These are phyloP conservation scores for Phalaenopsis aphrodite DNA, from an alignment of 106 monocot genomes.

Conservation along the genomic window DNA sequence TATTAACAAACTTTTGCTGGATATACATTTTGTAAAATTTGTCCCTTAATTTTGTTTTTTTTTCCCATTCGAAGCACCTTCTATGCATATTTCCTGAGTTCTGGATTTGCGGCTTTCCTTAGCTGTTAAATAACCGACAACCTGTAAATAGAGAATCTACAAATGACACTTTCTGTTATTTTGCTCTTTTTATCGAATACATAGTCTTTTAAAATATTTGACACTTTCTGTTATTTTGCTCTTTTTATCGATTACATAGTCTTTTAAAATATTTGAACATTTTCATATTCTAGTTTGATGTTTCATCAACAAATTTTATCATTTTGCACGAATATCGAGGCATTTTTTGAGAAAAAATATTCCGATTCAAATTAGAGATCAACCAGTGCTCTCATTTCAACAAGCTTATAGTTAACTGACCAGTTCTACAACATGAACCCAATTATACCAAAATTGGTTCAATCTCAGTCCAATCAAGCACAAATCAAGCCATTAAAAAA, in stretches of 20 bases:
- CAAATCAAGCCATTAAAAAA: no score
- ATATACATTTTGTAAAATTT: background rate
- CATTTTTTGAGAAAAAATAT: no score
- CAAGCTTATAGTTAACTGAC: no score
- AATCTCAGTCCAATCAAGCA: no score
- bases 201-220: background rate
- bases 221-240: background rate
- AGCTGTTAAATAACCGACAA: background rate
- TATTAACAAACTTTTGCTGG: no score
- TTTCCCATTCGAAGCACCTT: background rate
- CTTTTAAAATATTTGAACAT: background rate
- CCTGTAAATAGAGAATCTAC: background rate
- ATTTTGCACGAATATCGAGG: no score
- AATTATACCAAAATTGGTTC: no score
- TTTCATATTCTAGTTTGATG: background rate
- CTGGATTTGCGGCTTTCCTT: background rate
- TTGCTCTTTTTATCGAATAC: background rate
- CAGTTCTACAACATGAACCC: no score
- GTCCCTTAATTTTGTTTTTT: background rate
- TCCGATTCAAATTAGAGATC: no score
- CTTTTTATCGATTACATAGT: background rate
- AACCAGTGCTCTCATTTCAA: no score
- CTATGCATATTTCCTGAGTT: background rate
- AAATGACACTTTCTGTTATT: background rate
- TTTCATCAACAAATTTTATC: no score